These are phyloP conservation scores for Heimioporus punctisporus DNA, from an alignment of 1,284 basidiomycete species.

Conservation along the genomic window DNA sequence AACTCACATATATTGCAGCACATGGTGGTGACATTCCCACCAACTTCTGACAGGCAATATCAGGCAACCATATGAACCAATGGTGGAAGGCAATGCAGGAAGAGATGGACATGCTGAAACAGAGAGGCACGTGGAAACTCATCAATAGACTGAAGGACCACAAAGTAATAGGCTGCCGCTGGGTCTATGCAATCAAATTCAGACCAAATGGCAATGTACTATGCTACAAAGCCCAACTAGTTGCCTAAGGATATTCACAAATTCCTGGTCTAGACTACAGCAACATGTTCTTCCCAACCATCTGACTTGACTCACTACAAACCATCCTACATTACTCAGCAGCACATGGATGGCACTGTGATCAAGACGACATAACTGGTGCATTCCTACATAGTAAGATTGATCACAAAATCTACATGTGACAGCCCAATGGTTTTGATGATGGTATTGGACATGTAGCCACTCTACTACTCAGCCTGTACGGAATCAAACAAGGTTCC, in stretches of 20 bases:
- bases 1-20: neutral
- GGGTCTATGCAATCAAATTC: constrained; percentile 40
- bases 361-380: constrained; percentile 36
- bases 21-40: neutral
- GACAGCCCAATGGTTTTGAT: constrained; percentile 5
- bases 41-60: neutral
- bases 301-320: constrained; percentile 31
- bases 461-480: neutral
- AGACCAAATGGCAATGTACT: constrained; percentile 31
- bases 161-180: constrained; percentile 31
- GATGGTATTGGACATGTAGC: constrained; percentile 2
- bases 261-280: constrained; percentile 40
- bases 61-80: constrained; percentile 1
- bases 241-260: constrained; percentile 43
- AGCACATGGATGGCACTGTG: constrained; percentile 21
- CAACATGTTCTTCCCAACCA: constrained; percentile 38
- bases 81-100: constrained; percentile 34
- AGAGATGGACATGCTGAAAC: constrained; percentile 25
- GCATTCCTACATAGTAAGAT: constrained; percentile 33
- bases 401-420: constrained; percentile 9
- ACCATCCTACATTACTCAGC: constrained; percentile 32
- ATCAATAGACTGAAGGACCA: constrained; percentile 18
- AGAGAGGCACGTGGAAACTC: constrained; percentile 27
- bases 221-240: constrained; percentile 40
- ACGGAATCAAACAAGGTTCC: constrained; percentile 9